phyloP scores from a whole-genome alignment of 2,329 filamentous ascomycete genomes.

The Epichloe typhina region DNA sequence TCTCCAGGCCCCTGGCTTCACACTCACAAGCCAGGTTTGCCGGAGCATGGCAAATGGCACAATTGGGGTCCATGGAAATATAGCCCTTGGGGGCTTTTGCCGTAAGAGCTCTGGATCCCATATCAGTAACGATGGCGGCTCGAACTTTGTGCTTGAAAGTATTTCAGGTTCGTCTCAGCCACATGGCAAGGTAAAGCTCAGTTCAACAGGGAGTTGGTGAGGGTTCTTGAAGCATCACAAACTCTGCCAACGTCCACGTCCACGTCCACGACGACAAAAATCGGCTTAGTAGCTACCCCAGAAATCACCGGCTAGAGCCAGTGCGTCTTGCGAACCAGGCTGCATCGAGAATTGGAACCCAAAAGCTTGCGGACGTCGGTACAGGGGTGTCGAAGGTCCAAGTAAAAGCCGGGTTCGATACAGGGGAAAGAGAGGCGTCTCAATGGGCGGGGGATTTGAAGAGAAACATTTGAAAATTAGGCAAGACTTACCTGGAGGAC shows the following conservation, averaged over 20 bases:
- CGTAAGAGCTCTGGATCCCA: constrained; percentile 36
- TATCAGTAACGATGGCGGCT: constrained; percentile 26
- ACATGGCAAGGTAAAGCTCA: too few species aligned
- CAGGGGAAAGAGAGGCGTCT: background rate
- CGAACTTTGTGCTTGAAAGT: background rate
- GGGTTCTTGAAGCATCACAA: background rate
- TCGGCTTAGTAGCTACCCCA: background rate
- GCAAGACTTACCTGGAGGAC: background rate
- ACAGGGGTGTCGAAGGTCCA: background rate
- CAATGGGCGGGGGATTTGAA: background rate
- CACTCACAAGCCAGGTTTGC: constrained; percentile 48
- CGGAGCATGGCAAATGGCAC: constrained; percentile 51
- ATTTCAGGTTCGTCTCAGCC: background rate
- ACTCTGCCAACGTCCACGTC: background rate
- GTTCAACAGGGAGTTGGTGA: background rate
- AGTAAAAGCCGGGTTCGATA: background rate
- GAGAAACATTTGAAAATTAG: background rate
- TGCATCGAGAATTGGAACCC: background rate
- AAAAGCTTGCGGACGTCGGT: background rate
- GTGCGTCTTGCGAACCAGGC: background rate
- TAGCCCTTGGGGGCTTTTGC: constrained; percentile 28
- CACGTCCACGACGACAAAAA: background rate
- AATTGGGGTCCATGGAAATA: constrained; percentile 56
- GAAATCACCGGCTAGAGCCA: background rate
- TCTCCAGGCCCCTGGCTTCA: constrained; percentile 51